Evolutionary conservation across 2,329 filamentous ascomycete species (phyloP), one percentile per base, ranked within the genome.

Genomic region (Berkeleyomyces rouxiae): DNA sequence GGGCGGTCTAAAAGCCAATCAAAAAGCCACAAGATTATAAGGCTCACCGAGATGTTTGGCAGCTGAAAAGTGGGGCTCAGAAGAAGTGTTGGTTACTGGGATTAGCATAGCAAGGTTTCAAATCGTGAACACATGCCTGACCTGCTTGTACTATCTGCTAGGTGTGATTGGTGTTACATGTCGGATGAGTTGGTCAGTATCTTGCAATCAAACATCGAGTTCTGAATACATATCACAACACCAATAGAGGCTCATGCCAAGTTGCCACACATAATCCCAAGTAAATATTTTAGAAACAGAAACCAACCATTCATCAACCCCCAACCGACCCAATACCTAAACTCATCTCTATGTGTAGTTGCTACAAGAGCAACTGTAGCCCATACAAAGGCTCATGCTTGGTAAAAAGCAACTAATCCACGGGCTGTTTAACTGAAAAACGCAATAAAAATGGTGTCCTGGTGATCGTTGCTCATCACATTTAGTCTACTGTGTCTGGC

Each of bases 401-500:
- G 11, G 51, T 36, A 55, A 55, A 55, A 55, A 31, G 39, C 36
- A 39, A 55, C 33, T n/a, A 55, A 13, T 55, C 51, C 51, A 36
- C 33, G 39, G 51, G 36, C 36, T 53, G 6, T 43, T 46, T n/a
- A 46, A 55, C 44, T 39, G 31, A 60, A 53, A 63, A 58, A 59
- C 10, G 7, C 58, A 39, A 60, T 59, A 39, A 31, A 40, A 58
- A 63, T 59, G 33, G 36, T 31, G 11, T 55, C n/a, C 39, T 36
- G 31, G 33, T 55, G 36, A 11, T 36, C n/a, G 10, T 36, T 7
- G 33, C 36, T 55, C 13, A 49, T n/a, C 47, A 49, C 55, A 61
- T 58, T 7, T 59, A 43, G 33, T 69, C 78, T 82, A 89, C 77
- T 89, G 86, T 63, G 85, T 83, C 66, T 85, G 82, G 70, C 87